A percentile compares a stretch with the other conserved stretches of the same genome.
These are phyloP conservation scores for Eragrostis curvula DNA, from an alignment of 176 grass and related monocot genomes.

Conservation along the genomic window DNA sequence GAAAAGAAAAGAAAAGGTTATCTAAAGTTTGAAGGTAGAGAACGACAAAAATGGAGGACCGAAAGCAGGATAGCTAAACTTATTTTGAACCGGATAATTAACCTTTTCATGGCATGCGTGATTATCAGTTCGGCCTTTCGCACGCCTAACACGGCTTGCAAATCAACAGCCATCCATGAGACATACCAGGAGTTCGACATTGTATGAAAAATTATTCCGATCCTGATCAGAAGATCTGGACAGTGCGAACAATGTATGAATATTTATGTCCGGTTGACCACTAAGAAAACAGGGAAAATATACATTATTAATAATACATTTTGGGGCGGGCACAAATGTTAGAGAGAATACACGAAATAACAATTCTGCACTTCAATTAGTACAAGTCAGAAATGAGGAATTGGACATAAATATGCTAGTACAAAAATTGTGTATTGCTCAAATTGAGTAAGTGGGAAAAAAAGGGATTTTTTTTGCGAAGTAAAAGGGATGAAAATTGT, in stretches of 20 bases:
- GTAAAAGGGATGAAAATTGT: too few species aligned
- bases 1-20: background rate
- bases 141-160: background rate
- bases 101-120: background rate
- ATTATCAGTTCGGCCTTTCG: background rate
- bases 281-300: background rate
- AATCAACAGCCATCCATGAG: background rate
- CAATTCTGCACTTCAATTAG: too few species aligned
- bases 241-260: background rate
- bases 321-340: too few species aligned
- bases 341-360: too few species aligned
- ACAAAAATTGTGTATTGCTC: too few species aligned
- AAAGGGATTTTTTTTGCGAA: too few species aligned
- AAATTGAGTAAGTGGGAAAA: too few species aligned
- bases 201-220: background rate
- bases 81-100: slow-evolving; percentile 5
- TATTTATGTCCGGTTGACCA: background rate
- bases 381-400: too few species aligned
- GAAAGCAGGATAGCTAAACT: slow-evolving; percentile 22
- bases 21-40: slow-evolving; percentile 10
- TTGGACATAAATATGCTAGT: too few species aligned
- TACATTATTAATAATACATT: background rate
- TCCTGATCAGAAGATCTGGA: slow-evolving; percentile 12
- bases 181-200: background rate
- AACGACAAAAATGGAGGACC: background rate